Evolutionary conservation across 495 filamentous ascomycete genomes (phyloP).

Genomic region (Neurospora sp.): DNA sequence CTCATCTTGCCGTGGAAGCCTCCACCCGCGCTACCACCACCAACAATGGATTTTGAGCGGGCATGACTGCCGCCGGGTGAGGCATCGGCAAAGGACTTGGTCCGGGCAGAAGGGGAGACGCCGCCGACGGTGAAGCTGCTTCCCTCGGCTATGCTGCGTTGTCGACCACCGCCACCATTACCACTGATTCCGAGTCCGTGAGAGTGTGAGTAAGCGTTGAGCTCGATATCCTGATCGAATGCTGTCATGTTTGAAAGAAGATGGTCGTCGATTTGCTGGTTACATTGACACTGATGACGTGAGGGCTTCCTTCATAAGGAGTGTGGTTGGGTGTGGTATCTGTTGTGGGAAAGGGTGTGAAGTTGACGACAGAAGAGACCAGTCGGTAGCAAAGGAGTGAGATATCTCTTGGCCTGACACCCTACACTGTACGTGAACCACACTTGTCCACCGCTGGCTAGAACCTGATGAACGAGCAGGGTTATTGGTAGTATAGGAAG

Average conservation of each 20-base stretch:
- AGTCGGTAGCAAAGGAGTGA: background rate
- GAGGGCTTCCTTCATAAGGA: background rate
- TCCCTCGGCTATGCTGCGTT: constrained; percentile 10
- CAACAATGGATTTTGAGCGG: background rate
- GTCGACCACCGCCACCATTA: constrained; percentile 3
- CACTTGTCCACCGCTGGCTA: background rate
- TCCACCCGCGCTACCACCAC: constrained; percentile 2
- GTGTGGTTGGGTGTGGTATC: background rate
- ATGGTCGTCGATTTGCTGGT: background rate
- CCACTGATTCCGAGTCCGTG: background rate
- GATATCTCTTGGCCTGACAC: background rate
- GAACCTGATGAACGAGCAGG: background rate
- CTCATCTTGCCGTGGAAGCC: constrained; percentile 4
- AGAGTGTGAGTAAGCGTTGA: constrained; percentile 6
- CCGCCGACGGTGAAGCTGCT: constrained; percentile 11
- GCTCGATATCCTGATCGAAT: constrained; percentile 18
- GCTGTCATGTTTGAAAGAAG: background rate
- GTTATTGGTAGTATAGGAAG: background rate
- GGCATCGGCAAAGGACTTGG: background rate
- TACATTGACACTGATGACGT: background rate
- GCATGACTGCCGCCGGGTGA: background rate
- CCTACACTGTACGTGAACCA: background rate
- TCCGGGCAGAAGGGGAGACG: background rate
- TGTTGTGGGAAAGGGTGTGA: background rate
- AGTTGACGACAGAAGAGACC: background rate